Evolutionary conservation across 106 monocot genomes (phyloP).

Genomic region (Platanthera guangdongensis): DNA sequence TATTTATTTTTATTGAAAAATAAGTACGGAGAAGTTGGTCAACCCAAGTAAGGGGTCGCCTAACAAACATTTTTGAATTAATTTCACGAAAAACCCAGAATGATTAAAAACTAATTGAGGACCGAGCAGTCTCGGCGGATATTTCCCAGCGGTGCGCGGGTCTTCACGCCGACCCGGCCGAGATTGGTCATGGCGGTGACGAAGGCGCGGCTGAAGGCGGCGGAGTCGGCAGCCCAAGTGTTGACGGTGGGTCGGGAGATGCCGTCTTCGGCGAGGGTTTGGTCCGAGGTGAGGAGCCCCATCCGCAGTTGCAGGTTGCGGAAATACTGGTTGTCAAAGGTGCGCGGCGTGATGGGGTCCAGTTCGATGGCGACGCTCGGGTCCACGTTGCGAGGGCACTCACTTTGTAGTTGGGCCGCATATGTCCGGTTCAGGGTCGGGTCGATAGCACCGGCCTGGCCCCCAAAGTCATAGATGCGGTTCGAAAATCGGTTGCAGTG

Average conservation of each 20-base stretch:
- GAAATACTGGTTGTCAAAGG: constrained; percentile 71
- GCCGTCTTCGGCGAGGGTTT: constrained; percentile 31
- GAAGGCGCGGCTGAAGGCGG: constrained; percentile 30
- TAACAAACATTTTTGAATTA: too few relatives aligned
- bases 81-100: too few relatives aligned
- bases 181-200: constrained; percentile 30
- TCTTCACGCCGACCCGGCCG: constrained; percentile 43
- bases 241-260: constrained; percentile 28
- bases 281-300: constrained; percentile 65
- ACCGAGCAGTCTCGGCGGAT: constrained; percentile 28
- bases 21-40: too few relatives aligned
- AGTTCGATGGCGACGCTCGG: constrained; percentile 29
- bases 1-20: too few relatives aligned
- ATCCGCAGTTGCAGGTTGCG: constrained; percentile 50
- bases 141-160: constrained; percentile 19
- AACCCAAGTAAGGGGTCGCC: too few relatives aligned
- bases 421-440: constrained; percentile 40
- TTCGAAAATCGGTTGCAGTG: constrained; percentile 39
- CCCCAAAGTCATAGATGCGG: constrained; percentile 46
- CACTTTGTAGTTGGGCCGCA: constrained; percentile 25
- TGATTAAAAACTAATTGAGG: constrained; percentile 17
- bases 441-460: constrained; percentile 19
- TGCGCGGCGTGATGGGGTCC: constrained; percentile 48
- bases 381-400: constrained; percentile 29
- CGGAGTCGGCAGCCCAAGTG: constrained; percentile 12